phyloP scores from a whole-genome alignment of 2,329 filamentous ascomycete genomes.

The Cordyceps cateniannulata region DNA sequence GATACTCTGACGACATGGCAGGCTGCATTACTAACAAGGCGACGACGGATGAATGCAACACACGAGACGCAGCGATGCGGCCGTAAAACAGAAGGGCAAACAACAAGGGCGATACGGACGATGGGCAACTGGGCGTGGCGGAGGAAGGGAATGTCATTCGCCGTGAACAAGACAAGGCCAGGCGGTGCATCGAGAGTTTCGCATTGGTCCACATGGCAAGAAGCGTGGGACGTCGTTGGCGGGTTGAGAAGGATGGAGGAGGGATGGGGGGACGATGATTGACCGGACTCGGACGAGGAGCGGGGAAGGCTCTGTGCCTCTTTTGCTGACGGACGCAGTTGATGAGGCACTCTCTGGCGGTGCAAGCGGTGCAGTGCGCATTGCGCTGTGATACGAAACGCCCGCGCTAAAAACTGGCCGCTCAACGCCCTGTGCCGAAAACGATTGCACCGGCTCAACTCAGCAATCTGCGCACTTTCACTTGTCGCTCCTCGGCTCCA shows the following conservation, averaged over 20 bases:
- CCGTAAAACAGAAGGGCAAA: neutral
- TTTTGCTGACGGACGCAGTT: neutral
- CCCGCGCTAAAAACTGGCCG: neutral
- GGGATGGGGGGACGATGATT: neutral
- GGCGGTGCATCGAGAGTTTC: neutral
- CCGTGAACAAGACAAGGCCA: neutral
- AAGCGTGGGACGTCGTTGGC: constrained; percentile 9
- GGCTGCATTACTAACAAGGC: neutral
- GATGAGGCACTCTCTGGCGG: neutral
- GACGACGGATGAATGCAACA: neutral
- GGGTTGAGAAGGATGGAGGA: neutral
- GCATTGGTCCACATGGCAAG: constrained; percentile 10
- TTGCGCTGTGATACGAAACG: neutral
- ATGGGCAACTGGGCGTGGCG: neutral
- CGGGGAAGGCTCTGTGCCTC: neutral
- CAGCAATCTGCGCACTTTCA: too few relatives aligned
- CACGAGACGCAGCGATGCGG: neutral
- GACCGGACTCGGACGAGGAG: constrained; percentile 3
- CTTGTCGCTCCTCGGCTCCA: too few relatives aligned
- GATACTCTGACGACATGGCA: neutral
- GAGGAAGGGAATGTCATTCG: neutral
- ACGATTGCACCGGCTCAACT: too few relatives aligned
- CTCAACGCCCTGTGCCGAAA: neutral
- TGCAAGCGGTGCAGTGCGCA: neutral
- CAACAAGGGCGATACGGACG: neutral